A percentile compares a stretch with the other conserved stretches of the same genome.
These are phyloP conservation scores for Baudoinia panamericana DNA, from an alignment of 495 filamentous ascomycete species.

Conservation along the genomic window DNA sequence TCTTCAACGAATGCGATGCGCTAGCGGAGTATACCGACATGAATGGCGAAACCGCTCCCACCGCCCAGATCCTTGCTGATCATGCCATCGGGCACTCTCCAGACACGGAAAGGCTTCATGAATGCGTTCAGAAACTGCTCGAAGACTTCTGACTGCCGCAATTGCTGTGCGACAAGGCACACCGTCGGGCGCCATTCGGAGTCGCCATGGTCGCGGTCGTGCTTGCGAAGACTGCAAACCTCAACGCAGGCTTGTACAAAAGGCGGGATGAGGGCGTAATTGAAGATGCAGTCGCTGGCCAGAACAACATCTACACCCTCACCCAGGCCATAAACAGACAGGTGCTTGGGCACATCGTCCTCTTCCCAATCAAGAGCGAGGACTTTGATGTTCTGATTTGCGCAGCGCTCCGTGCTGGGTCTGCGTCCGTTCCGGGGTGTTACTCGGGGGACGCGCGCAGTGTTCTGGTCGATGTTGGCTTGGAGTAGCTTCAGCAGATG, in stretches of 20 bases:
- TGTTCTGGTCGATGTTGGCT: conserved; percentile 61
- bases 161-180: conserved; percentile 72
- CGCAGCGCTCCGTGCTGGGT: not conserved
- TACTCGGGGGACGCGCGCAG: not conserved
- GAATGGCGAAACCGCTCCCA: conserved; percentile 52
- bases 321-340: conserved; percentile 2
- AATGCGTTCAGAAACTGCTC: conserved; percentile 67
- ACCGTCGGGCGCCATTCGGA: conserved; percentile 35
- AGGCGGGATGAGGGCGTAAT: conserved; percentile 51
- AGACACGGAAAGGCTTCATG: conserved; percentile 51
- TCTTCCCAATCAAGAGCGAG: conserved; percentile 58
- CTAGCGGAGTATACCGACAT: conserved; percentile 45
- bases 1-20: not conserved
- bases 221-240: conserved; percentile 45
- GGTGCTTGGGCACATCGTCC: conserved; percentile 6
- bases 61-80: conserved; percentile 42
- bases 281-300: conserved; percentile 34
- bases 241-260: conserved; percentile 79
- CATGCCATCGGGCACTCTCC: conserved; percentile 56
- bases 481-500: conserved; percentile 65
- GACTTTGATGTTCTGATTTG: conserved; percentile 32
- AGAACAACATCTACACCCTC: conserved; percentile 33
- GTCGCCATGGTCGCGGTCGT: conserved; percentile 1
- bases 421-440: not conserved
- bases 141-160: conserved; percentile 72